These are phyloP conservation scores for Mortierella claussenii DNA, from an alignment of 192 early-diverging fungal species.

Conservation along the genomic window DNA sequence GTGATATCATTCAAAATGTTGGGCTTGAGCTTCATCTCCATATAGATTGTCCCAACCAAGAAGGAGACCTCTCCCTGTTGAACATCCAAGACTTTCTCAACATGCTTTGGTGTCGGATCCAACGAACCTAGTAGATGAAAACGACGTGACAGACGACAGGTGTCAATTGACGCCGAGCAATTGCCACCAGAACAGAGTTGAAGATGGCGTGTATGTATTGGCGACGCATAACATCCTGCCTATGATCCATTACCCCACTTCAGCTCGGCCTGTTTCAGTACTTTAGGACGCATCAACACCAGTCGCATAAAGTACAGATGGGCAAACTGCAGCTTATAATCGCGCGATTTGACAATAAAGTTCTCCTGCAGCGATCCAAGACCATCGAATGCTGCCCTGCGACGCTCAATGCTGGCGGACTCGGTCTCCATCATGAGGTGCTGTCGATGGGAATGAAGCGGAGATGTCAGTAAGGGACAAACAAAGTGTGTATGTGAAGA, in stretches of 20 bases:
- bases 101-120: constrained; percentile 53
- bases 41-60: constrained; percentile 89
- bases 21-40: constrained; percentile 89
- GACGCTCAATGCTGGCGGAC: constrained; percentile 15
- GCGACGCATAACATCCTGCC: too few species aligned
- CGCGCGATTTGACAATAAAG: constrained; percentile 68
- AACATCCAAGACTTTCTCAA: constrained; percentile 80
- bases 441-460: background rate
- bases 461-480: background rate
- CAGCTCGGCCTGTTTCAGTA: constrained; percentile 63
- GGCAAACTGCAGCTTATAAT: constrained; percentile 87
- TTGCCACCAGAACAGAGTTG: too few species aligned
- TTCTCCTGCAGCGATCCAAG: constrained; percentile 38
- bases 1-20: constrained; percentile 91
- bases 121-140: constrained; percentile 1
- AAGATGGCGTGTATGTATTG: too few species aligned
- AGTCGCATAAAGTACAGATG: constrained; percentile 87
- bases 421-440: constrained; percentile 23
- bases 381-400: constrained; percentile 28
- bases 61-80: constrained; percentile 69
- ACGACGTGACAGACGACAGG: too few species aligned
- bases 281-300: constrained; percentile 66
- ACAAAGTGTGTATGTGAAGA: background rate
- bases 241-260: constrained; percentile 65
- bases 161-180: too few species aligned